Evolutionary conservation across 257 asterid genomes (phyloP), one percentile per base, ranked within the genome.

Genomic region (Salvia rosmarinus): DNA sequence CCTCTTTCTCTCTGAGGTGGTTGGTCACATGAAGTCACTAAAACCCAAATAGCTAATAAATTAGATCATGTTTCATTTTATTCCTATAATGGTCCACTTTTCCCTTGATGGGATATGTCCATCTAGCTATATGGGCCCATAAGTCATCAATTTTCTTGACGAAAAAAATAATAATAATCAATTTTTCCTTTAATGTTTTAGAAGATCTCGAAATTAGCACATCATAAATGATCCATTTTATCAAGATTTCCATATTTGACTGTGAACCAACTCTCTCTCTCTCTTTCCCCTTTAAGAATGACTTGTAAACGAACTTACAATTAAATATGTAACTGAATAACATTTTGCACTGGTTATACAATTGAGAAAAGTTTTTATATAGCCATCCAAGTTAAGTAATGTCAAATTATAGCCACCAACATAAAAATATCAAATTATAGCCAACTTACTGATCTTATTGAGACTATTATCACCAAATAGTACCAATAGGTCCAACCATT

Each of bases 121-220:
- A 56, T 49, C 39, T 61, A 79, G 32, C 62, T 77, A 52, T 28
- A 59, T 72, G 81, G 76, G 56, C 83, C 80, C 73, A 46, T 37
- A 72, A 0, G 7, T 55, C 66, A 64, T 68, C 77, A 61, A 68
- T 42, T 9, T 4, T 12, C 2, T 20, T 12, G n/a, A 58, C 12
- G 1, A 17, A 54, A 39, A 46, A 64, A 23, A 50, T 10, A 25
- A 52, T 5, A 6, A 37, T 5, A 37, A 4, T 9, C 1, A 37
- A 5, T 6, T 0, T 6, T 7, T 1, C 1, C 6, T 37, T 37
- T 0, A 37, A 37, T 5, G 9, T 35, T 35, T 35, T 4, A 6
- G 10, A 28, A 28, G 32, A 28, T 1, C 50, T 46, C 30, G 5
- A 50, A 14, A 47, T 0, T 14, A 10, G 50, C 37, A 23, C 67